Conservation (phyloP, 2,329 filamentous ascomycete genomes). For the Orbilia javanica region DNA sequence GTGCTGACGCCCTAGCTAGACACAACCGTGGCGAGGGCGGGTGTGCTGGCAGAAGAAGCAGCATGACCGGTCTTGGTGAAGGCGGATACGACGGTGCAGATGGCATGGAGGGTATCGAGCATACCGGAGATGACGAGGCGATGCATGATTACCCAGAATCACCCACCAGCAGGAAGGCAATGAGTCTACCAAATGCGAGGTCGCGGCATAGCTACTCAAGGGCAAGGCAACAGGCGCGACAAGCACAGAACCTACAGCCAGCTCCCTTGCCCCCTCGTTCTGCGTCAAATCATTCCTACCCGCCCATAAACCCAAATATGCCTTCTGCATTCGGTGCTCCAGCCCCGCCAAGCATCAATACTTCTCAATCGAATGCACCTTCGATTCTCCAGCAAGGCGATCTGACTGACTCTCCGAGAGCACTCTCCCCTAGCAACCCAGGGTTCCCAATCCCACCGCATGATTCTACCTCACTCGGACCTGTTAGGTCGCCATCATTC, state of each 20-base stretch:
- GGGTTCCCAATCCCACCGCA: slow-evolving; percentile 58
- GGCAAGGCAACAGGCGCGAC: slow-evolving; percentile 35
- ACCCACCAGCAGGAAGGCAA: slow-evolving; percentile 46
- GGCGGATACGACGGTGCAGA: slow-evolving; percentile 78
- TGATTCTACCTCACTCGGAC: slow-evolving; percentile 53
- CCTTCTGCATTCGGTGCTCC: slow-evolving; percentile 40
- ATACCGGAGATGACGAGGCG: slow-evolving; percentile 68
- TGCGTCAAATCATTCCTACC: slow-evolving; percentile 42
- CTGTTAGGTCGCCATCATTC: slow-evolving; percentile 51
- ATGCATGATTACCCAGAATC: slow-evolving; percentile 60
- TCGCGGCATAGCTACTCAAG: slow-evolving; percentile 53
- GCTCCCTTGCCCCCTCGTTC: slow-evolving; percentile 45
- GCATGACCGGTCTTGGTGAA: slow-evolving; percentile 83
- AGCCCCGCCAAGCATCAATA: slow-evolving; percentile 54
- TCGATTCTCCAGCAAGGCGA: slow-evolving; percentile 59
- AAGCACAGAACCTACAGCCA: slow-evolving; percentile 50
- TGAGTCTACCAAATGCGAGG: slow-evolving; percentile 49
- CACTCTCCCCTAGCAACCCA: slow-evolving; percentile 60
- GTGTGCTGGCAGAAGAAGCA: slow-evolving; percentile 89
- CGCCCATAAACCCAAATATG: slow-evolving; percentile 49
- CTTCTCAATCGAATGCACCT: slow-evolving; percentile 40
- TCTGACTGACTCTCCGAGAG: slow-evolving; percentile 60
- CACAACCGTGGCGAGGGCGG: slow-evolving; percentile 97
- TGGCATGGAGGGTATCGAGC: slow-evolving; percentile 65
- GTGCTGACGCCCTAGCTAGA: slow-evolving; percentile 91